phyloP scores from a whole-genome alignment of 2,329 filamentous ascomycete species.

The Biscogniauxia mediterranea region DNA sequence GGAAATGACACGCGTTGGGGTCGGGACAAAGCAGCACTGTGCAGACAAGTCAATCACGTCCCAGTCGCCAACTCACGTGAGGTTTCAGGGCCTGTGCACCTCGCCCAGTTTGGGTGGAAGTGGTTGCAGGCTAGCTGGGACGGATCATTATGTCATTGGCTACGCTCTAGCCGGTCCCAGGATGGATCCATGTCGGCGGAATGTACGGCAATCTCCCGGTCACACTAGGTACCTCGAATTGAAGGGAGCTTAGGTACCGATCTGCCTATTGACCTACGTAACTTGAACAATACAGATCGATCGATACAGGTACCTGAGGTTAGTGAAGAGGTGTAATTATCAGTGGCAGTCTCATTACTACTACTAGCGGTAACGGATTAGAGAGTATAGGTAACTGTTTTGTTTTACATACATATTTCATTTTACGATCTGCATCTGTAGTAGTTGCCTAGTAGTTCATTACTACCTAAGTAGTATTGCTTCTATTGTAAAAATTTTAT shows the following conservation, averaged over 20 bases:
- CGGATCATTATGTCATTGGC: conserved; percentile 2
- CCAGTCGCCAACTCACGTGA: conserved; percentile 31
- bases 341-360: too few relatives aligned
- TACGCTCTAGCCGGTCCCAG: background rate
- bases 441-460: too few relatives aligned
- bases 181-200: conserved; percentile 3
- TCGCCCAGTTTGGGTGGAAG: conserved; percentile 15
- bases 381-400: too few relatives aligned
- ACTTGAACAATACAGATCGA: too few relatives aligned
- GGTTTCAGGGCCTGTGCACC: conserved; percentile 10
- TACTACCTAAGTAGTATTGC: too few relatives aligned
- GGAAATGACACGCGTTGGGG: conserved; percentile 16
- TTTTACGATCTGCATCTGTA: too few relatives aligned
- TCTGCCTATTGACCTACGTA: background rate
- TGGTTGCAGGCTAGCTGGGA: conserved; percentile 6
- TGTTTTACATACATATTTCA: too few relatives aligned
- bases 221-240: background rate
- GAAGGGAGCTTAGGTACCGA: background rate
- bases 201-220: conserved; percentile 12
- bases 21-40: conserved; percentile 20
- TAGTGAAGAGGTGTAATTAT: too few relatives aligned
- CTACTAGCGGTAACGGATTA: too few relatives aligned
- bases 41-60: conserved; percentile 23
- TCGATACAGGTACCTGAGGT: too few relatives aligned
- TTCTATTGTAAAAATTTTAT: too few relatives aligned